A percentile compares a stretch with the other conserved stretches of the same genome.
Conservation (phyloP, 192 early-diverging fungal species). For the Umbelopsis ramanniana region DNA sequence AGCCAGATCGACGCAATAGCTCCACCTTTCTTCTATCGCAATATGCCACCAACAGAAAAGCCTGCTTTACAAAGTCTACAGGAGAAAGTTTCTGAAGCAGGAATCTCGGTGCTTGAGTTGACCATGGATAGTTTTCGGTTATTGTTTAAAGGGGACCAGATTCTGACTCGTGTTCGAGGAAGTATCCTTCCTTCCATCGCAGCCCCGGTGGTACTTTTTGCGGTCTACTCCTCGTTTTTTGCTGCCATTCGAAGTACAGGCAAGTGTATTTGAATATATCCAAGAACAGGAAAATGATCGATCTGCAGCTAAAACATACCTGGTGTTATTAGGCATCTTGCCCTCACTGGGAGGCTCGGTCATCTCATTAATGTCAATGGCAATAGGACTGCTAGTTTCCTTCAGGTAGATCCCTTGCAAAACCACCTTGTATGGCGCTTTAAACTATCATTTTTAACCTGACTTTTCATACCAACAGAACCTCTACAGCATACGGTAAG, state of each 20-base stretch:
- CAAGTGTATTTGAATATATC: background rate
- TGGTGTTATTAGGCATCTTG: background rate
- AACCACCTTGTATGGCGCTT: background rate
- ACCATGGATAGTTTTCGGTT: background rate
- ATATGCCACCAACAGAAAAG: slow-evolving; percentile 11
- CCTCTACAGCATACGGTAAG: slow-evolving; percentile 12
- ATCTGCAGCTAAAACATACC: background rate
- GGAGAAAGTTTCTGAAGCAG: background rate
- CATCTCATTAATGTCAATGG: slow-evolving; percentile 17
- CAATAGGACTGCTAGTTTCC: slow-evolving; percentile 3
- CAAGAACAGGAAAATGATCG: background rate
- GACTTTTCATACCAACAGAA: background rate
- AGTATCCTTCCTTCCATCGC: slow-evolving; percentile 4
- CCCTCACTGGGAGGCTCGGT: slow-evolving; percentile 8
- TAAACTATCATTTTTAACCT: background rate
- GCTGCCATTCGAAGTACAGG: slow-evolving; percentile 11
- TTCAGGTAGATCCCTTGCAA: background rate
- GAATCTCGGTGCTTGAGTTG: background rate
- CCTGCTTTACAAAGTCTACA: background rate
- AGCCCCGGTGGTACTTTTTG: background rate
- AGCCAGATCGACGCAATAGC: background rate
- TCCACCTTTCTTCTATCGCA: background rate
- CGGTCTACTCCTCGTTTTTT: slow-evolving; percentile 9
- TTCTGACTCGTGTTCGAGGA: slow-evolving; percentile 7
- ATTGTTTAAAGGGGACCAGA: background rate